Percentiles rank a stretch among this genome's conserved stretches.
Evolutionary conservation across 2,329 filamentous ascomycete species (phyloP).

Genomic region (Fusarium sp.): DNA sequence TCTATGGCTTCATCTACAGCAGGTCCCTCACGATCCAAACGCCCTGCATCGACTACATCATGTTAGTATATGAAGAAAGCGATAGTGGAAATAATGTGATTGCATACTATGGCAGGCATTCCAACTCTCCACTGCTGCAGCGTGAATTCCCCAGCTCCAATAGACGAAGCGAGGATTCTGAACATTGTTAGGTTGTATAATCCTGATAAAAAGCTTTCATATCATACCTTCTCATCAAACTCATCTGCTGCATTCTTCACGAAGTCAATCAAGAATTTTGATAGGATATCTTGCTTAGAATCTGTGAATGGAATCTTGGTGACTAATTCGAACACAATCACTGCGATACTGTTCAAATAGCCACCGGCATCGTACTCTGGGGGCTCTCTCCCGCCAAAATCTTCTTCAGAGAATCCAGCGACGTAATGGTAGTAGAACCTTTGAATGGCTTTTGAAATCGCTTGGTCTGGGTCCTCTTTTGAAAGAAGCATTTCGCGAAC

Average conservation of each 20-base stretch:
- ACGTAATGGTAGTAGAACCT: not conserved
- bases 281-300: not conserved
- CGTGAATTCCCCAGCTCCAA: constrained; percentile 1
- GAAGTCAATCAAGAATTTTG: not conserved
- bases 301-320: not conserved
- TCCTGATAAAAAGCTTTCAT: too few species aligned
- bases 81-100: too few species aligned
- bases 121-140: not conserved
- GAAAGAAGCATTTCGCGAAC: not conserved
- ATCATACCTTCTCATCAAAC: not conserved
- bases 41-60: not conserved
- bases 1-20: not conserved
- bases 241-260: not conserved
- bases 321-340: not conserved
- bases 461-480: not conserved
- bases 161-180: constrained; percentile 6
- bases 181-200: not conserved
- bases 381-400: not conserved
- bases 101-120: not conserved
- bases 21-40: not conserved
- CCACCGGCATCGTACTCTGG: not conserved
- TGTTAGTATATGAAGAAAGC: not conserved
- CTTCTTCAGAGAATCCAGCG: not conserved
- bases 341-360: not conserved
- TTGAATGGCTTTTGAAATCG: not conserved